These are phyloP conservation scores for Botryotinia convoluta DNA, from an alignment of 2,329 filamentous ascomycete genomes.

Conservation along the genomic window DNA sequence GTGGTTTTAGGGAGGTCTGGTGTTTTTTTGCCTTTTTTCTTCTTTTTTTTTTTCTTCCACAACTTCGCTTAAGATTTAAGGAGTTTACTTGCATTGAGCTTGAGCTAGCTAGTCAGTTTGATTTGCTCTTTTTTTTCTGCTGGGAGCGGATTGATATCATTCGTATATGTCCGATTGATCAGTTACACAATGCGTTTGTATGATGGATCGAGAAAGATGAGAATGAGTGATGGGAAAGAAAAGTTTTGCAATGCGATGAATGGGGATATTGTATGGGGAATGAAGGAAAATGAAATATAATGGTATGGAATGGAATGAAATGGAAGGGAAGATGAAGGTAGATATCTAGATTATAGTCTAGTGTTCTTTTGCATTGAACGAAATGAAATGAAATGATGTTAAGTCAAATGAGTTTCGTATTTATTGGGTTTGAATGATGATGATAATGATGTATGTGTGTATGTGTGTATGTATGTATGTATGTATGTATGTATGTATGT, in stretches of 20 bases:
- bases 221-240: background rate
- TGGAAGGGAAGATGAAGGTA: background rate
- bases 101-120: background rate
- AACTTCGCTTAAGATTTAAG: background rate
- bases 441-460: too few species aligned
- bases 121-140: background rate
- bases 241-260: background rate
- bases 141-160: conserved; percentile 3
- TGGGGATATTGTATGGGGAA: background rate
- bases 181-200: conserved; percentile 1
- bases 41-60: background rate
- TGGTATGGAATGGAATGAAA: background rate
- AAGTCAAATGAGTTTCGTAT: background rate
- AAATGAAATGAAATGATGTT: background rate
- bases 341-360: background rate
- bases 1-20: background rate
- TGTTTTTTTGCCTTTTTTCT: background rate
- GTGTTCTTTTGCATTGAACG: background rate
- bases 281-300: background rate
- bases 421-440: background rate
- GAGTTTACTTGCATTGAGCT: background rate
- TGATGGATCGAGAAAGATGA: background rate
- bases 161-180: background rate
- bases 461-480: too few species aligned
- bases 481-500: too few species aligned